phyloP scores from a whole-genome alignment of 352 stramenopile species.

The Pythium coloratum region DNA sequence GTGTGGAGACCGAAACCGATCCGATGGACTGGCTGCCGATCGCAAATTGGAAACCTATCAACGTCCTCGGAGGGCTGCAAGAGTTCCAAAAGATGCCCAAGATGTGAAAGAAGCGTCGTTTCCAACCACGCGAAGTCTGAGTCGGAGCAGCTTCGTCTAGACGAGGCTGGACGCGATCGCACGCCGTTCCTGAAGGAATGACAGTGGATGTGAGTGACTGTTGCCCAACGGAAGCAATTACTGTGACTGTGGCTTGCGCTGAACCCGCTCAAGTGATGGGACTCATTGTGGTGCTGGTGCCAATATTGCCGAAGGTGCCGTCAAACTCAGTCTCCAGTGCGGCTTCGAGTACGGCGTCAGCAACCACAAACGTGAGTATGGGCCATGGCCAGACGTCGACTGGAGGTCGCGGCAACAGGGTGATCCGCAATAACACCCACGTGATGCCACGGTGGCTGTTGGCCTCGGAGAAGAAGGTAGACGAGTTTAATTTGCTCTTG shows the following conservation, averaged over 20 bases:
- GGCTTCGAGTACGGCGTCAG: constrained; percentile 94
- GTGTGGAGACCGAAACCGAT: constrained; percentile 50
- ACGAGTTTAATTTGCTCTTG: constrained; percentile 50
- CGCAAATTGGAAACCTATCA: constrained; percentile 80
- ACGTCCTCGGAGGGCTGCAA: constrained; percentile 89
- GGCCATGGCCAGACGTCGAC: constrained; percentile 91
- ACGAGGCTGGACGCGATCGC: constrained; percentile 92
- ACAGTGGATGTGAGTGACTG: constrained; percentile 89
- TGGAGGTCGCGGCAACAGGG: constrained; percentile 91
- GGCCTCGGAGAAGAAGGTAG: constrained; percentile 91
- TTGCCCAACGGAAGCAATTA: constrained; percentile 83
- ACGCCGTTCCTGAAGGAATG: constrained; percentile 91
- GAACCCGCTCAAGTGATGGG: constrained; percentile 95
- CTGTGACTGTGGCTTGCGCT: constrained; percentile 85
- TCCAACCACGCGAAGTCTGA: constrained; percentile 87
- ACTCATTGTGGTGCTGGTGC: constrained; percentile 95
- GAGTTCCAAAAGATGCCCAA: constrained; percentile 95
- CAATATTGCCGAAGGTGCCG: constrained; percentile 95
- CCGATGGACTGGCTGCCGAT: constrained; percentile 90
- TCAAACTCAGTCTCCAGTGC: constrained; percentile 94
- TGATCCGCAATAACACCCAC: constrained; percentile 95
- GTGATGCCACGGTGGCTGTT: constrained; percentile 94
- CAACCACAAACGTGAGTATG: constrained; percentile 95
- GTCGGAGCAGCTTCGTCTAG: constrained; percentile 87
- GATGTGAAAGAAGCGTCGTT: constrained; percentile 90